Conservation (phyloP, 2,329 filamentous ascomycete genomes). For the Myriosclerotinia duriaeana region DNA sequence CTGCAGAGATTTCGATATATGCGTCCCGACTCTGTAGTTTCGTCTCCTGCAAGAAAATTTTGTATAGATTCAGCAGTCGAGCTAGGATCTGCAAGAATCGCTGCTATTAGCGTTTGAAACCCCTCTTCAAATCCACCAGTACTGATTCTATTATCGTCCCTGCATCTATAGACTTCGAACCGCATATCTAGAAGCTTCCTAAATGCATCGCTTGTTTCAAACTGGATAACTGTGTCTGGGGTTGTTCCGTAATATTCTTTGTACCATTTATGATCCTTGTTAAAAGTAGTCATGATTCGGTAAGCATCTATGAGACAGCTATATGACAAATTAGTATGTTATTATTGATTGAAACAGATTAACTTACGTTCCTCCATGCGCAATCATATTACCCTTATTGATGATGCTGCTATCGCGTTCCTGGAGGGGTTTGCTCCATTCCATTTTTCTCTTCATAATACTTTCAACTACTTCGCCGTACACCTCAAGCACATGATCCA, state of each 20-base stretch:
- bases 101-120: neutral
- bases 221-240: neutral
- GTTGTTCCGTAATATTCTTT: neutral
- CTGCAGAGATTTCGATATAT: neutral
- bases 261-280: neutral
- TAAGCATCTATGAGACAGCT: conserved; percentile 6
- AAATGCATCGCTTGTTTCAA: neutral
- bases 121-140: neutral
- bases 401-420: neutral
- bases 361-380: conserved; percentile 7
- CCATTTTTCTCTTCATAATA: neutral
- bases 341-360: neutral
- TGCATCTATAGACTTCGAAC: neutral
- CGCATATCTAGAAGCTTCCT: neutral
- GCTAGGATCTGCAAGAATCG: neutral
- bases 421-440: neutral
- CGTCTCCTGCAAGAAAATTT: neutral
- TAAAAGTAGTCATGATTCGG: neutral
- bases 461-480: conserved; percentile 6
- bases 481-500: neutral
- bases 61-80: neutral
- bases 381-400: neutral
- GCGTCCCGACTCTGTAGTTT: neutral
- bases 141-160: neutral
- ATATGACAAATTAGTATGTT: neutral